A percentile compares a stretch with the other conserved stretches of the same genome.
phyloP scores from a whole-genome alignment of 2,329 filamentous ascomycete genomes.

The Scedosporium boydii region DNA sequence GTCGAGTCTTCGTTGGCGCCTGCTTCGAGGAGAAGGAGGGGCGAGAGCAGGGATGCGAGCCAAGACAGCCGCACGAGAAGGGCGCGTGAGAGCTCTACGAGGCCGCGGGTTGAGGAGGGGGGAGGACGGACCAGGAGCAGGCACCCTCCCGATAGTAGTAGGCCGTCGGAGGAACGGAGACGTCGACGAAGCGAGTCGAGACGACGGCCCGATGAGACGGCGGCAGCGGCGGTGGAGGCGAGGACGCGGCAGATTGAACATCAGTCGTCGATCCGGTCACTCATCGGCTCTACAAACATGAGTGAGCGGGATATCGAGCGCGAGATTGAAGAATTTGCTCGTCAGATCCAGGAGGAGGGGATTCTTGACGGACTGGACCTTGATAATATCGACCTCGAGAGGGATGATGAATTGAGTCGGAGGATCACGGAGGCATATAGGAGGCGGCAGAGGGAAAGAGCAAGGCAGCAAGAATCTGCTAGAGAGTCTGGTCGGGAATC shows the following conservation, averaged over 20 bases:
- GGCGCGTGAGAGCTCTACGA: neutral
- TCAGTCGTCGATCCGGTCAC: slow-evolving; percentile 76
- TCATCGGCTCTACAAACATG: slow-evolving; percentile 72
- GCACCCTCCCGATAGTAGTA: neutral
- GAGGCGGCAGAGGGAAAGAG: slow-evolving; percentile 56
- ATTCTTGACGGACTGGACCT: slow-evolving; percentile 81
- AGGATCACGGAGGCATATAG: slow-evolving; percentile 84
- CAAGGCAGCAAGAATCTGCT: slow-evolving; percentile 20
- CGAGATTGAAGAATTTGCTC: slow-evolving; percentile 82
- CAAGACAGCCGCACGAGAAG: slow-evolving; percentile 13
- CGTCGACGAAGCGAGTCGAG: slow-evolving; percentile 25
- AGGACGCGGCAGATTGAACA: slow-evolving; percentile 62
- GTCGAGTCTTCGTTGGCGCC: slow-evolving; percentile 29
- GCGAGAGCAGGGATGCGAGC: slow-evolving; percentile 1
- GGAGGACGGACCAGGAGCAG: slow-evolving; percentile 8
- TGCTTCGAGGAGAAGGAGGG: slow-evolving; percentile 9
- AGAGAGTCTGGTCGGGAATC: slow-evolving; percentile 15
- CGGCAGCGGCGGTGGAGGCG: slow-evolving; percentile 18
- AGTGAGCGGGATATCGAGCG: slow-evolving; percentile 72
- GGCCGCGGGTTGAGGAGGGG: neutral
- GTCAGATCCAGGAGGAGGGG: slow-evolving; percentile 82
- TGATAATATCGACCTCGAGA: slow-evolving; percentile 71
- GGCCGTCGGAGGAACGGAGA: slow-evolving; percentile 6
- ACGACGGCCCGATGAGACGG: slow-evolving; percentile 19
- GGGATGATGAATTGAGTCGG: slow-evolving; percentile 84